Evolutionary conservation across 1,284 basidiomycete species (phyloP).

Genomic region (Ceratobasidium sp.): DNA sequence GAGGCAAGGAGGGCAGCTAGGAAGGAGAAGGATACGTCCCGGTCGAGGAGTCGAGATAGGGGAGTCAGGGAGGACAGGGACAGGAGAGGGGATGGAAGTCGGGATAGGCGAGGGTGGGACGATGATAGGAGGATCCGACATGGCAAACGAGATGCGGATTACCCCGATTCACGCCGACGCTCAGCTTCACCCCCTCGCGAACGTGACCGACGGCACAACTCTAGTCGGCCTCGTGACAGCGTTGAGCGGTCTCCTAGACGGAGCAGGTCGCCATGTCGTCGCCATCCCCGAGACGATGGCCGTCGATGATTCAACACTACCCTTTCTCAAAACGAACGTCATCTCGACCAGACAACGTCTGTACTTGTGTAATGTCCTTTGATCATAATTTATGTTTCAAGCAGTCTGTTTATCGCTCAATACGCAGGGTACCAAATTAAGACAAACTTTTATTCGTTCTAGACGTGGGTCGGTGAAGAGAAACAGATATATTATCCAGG

Average conservation of each 20-base stretch:
- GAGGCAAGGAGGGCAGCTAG: constrained; percentile 63
- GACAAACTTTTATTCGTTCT: too few species aligned
- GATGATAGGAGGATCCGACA: not conserved
- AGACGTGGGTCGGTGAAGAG: too few species aligned
- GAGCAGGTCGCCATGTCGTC: constrained; percentile 19
- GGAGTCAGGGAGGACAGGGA: not conserved
- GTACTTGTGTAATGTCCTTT: too few species aligned
- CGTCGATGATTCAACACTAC: too few species aligned
- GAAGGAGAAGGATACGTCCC: constrained; percentile 50
- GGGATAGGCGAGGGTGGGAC: not conserved
- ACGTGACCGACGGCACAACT: not conserved
- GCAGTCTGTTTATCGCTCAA: too few species aligned
- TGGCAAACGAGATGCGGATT: not conserved
- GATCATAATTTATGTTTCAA: too few species aligned
- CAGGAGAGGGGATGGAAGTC: constrained; percentile 42
- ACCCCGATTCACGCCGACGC: constrained; percentile 8
- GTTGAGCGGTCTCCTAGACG: constrained; percentile 9
- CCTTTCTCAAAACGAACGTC: too few species aligned
- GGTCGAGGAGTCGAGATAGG: not conserved
- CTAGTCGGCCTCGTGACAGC: constrained; percentile 8
- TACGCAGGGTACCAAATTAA: too few species aligned
- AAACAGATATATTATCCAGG: too few species aligned
- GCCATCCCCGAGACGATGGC: constrained; percentile 1
- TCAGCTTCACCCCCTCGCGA: constrained; percentile 13
- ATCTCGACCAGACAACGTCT: too few species aligned